Conservation (phyloP, 495 filamentous ascomycete species). For the Penicillium crystallinum region DNA sequence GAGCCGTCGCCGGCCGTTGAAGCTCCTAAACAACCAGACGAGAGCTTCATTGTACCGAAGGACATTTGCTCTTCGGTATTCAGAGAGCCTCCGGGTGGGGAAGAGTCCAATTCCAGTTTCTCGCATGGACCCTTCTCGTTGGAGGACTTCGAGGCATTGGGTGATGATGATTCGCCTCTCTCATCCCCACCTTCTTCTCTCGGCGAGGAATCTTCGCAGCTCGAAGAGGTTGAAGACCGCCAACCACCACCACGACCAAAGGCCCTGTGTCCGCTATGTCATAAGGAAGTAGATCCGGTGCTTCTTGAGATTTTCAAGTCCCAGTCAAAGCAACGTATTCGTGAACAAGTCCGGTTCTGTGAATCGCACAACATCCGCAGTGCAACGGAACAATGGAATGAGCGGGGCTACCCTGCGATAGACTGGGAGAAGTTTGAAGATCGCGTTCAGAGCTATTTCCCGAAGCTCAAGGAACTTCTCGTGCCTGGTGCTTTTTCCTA, state of each 20-base stretch:
- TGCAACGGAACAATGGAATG: slow-evolving; percentile 56
- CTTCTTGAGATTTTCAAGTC: slow-evolving; percentile 45
- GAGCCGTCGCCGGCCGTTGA: background rate
- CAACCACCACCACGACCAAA: background rate
- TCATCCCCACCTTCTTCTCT: slow-evolving; percentile 1
- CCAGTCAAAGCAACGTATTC: slow-evolving; percentile 50
- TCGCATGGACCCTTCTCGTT: slow-evolving; percentile 13
- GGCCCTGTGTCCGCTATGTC: slow-evolving; percentile 64
- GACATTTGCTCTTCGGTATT: slow-evolving; percentile 20
- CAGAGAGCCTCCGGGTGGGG: slow-evolving; percentile 5
- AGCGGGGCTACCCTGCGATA: slow-evolving; percentile 69
- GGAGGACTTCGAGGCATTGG: background rate
- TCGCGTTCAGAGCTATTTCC: slow-evolving; percentile 55
- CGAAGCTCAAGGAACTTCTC: slow-evolving; percentile 54
- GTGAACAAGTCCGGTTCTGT: slow-evolving; percentile 65
- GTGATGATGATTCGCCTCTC: slow-evolving; percentile 13
- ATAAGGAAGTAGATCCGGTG: slow-evolving; percentile 49
- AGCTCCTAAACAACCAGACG: slow-evolving; percentile 7
- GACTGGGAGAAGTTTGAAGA: slow-evolving; percentile 64
- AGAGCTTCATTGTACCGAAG: slow-evolving; percentile 26
- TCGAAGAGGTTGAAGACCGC: background rate
- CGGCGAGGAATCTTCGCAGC: background rate
- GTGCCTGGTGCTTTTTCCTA: slow-evolving; percentile 50
- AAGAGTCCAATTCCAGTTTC: slow-evolving; percentile 18
- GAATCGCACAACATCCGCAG: slow-evolving; percentile 56